phyloP scores from a whole-genome alignment of 257 asterid species.

The Oldenlandia corymbosa region DNA sequence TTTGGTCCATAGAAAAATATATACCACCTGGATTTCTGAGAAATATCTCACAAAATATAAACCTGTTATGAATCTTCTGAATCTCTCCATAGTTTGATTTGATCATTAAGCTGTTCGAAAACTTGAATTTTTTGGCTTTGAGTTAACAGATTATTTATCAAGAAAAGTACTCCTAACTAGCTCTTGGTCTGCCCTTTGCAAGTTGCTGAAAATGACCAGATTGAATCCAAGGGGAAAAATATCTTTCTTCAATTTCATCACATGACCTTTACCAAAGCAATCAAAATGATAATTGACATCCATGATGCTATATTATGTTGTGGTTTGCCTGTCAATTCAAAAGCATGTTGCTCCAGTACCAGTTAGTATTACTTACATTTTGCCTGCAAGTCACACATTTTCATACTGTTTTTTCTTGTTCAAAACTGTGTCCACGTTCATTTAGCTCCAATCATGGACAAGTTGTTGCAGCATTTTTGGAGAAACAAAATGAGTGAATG shows the following conservation, averaged over 20 bases:
- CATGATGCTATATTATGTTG: conserved; percentile 4
- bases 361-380: too few relatives aligned
- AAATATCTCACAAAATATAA: not conserved
- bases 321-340: not conserved
- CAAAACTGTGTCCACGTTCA: too few relatives aligned
- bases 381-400: not conserved
- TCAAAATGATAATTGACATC: not conserved
- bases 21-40: too few relatives aligned
- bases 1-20: not conserved
- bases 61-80: not conserved
- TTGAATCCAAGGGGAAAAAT: not conserved
- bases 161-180: too few relatives aligned
- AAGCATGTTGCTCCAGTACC: not conserved
- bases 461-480: too few relatives aligned
- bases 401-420: not conserved
- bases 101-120: too few relatives aligned
- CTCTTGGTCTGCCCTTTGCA: too few relatives aligned
- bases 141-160: too few relatives aligned
- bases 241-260: not conserved
- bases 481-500: too few relatives aligned
- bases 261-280: not conserved
- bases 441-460: too few relatives aligned
- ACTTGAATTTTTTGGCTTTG: too few relatives aligned
- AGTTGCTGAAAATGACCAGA: conserved; percentile 10
- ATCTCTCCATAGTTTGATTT: too few relatives aligned